A percentile compares a stretch with the other conserved stretches of the same genome.
Conservation (phyloP, 768 basidiomycete genomes). For the Crepidotus variabilis region DNA sequence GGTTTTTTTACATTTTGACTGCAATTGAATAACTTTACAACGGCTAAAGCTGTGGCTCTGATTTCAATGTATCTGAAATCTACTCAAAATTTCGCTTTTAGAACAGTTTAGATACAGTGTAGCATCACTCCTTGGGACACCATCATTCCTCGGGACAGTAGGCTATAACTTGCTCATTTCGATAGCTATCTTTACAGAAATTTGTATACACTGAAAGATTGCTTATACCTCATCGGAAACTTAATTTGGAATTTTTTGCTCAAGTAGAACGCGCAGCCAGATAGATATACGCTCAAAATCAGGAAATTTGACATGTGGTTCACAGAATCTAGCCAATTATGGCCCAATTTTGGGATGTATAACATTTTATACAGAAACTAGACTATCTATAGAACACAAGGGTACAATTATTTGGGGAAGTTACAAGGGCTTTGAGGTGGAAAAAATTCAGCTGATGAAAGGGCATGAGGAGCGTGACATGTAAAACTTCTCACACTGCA, state of each 20-base stretch:
- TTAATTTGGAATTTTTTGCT: slow-evolving; percentile 1
- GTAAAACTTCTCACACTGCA: slow-evolving; percentile 4
- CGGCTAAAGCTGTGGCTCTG: too few relatives aligned
- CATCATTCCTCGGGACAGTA: slow-evolving; percentile 5
- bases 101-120: too few relatives aligned
- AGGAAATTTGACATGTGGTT: background rate
- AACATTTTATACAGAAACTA: background rate
- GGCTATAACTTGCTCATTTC: slow-evolving; percentile 1
- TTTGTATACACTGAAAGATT: background rate
- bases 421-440: background rate
- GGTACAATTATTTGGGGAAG: background rate
- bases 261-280: background rate
- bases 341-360: background rate
- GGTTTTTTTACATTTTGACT: too few relatives aligned
- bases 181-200: background rate
- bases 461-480: slow-evolving; percentile 1
- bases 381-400: background rate
- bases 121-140: slow-evolving; percentile 6
- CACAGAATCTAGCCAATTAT: background rate
- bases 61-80: too few relatives aligned
- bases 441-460: background rate
- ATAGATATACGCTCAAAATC: background rate
- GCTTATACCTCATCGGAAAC: background rate
- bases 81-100: too few relatives aligned
- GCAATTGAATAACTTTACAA: too few relatives aligned